phyloP scores from a whole-genome alignment of 2,329 filamentous ascomycete genomes.

The Penicillium sp. region DNA sequence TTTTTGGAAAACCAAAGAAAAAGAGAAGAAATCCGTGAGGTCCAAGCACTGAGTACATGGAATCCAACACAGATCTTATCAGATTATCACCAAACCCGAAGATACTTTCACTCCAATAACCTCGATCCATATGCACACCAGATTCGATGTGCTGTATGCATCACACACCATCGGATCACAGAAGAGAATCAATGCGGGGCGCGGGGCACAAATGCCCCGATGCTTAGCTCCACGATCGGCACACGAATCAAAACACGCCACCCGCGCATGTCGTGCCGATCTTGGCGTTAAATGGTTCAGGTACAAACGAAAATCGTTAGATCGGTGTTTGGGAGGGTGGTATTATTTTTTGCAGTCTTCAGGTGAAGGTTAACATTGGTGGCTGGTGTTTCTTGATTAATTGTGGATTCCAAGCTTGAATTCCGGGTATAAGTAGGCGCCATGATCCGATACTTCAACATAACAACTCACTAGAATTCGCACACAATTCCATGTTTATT shows the following conservation, averaged over 20 bases:
- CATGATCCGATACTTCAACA: neutral
- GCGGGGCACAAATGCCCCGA: constrained; percentile 3
- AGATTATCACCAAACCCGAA: too few relatives aligned
- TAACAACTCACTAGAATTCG: neutral
- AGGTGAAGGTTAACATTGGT: neutral
- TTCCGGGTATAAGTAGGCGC: neutral
- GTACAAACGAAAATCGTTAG: neutral
- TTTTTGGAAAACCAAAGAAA: neutral
- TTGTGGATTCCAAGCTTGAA: neutral
- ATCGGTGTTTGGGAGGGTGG: neutral
- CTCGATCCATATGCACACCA: neutral
- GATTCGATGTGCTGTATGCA: neutral
- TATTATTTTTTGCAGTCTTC: neutral
- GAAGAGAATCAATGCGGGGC: constrained; percentile 1
- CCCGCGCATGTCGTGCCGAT: constrained; percentile 9
- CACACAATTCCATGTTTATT: neutral
- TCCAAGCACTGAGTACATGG: too few relatives aligned
- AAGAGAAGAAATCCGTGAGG: neutral
- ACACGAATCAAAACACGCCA: constrained; percentile 9
- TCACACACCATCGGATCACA: neutral
- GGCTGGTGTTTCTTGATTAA: neutral
- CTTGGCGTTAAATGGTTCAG: neutral
- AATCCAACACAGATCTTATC: too few relatives aligned
- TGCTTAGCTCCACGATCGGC: constrained; percentile 10
- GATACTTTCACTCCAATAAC: neutral